Evolutionary conservation across 2,329 filamentous ascomycete species (phyloP).

Genomic region (Pseudofabraea citricarpa): DNA sequence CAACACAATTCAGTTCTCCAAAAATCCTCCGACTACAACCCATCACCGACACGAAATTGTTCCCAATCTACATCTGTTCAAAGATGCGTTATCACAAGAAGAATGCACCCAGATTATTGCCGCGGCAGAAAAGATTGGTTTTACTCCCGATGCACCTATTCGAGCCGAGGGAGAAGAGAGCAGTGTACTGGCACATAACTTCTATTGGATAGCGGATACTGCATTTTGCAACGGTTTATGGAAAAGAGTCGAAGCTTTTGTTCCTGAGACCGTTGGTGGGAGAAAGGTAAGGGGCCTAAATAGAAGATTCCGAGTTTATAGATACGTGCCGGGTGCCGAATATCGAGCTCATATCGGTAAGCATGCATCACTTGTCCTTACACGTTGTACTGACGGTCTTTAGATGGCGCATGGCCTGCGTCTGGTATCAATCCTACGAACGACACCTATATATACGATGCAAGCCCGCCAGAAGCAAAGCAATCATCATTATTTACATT

Average conservation of each 20-base stretch:
- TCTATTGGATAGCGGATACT: conserved; percentile 66
- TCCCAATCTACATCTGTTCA: conserved; percentile 55
- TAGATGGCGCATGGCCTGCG: conserved; percentile 67
- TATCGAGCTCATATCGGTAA: conserved; percentile 61
- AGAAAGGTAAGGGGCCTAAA: conserved; percentile 59
- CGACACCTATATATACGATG: conserved; percentile 57
- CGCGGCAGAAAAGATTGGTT: conserved; percentile 59
- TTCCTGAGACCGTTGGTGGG: conserved; percentile 51
- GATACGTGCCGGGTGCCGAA: conserved; percentile 68
- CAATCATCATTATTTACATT: conserved; percentile 68
- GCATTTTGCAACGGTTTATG: conserved; percentile 60
- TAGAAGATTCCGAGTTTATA: conserved; percentile 65
- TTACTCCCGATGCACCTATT: conserved; percentile 63
- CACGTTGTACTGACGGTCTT: background rate
- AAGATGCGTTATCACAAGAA: conserved; percentile 51
- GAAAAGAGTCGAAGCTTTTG: conserved; percentile 52
- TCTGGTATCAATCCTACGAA: conserved; percentile 51
- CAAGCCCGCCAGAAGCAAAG: conserved; percentile 51
- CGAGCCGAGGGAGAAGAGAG: conserved; percentile 56
- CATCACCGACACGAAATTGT: conserved; percentile 55
- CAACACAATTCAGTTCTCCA: conserved; percentile 48
- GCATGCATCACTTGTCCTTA: background rate
- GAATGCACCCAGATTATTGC: conserved; percentile 65
- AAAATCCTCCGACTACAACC: conserved; percentile 42
- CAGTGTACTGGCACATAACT: conserved; percentile 66